Percentiles rank a stretch among this genome's conserved stretches.
Evolutionary conservation across 73 alveolate species (phyloP).

Genomic region (Stentor coeruleus): DNA sequence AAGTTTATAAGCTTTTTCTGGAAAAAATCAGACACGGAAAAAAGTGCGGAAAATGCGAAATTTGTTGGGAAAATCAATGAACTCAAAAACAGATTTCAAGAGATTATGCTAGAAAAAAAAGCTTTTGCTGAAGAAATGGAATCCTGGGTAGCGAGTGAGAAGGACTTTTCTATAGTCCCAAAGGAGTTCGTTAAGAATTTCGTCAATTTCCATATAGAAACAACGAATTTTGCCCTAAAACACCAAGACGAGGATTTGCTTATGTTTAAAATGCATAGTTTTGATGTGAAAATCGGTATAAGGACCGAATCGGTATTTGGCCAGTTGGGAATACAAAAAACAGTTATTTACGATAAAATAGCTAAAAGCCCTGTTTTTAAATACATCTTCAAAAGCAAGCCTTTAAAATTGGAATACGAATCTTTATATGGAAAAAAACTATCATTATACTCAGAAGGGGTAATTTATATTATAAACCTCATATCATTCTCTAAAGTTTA

Average conservation of each 20-base stretch:
- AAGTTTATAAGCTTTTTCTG: neutral
- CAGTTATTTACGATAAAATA: neutral
- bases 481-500: neutral
- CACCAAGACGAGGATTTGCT: neutral
- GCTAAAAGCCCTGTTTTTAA: neutral
- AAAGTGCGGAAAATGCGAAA: neutral
- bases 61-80: neutral
- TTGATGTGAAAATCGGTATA: neutral
- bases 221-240: neutral
- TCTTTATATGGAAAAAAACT: neutral
- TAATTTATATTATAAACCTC: neutral
- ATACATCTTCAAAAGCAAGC: neutral
- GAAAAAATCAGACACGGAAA: neutral
- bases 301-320: neutral
- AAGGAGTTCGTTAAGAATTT: neutral
- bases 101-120: conserved; percentile 11
- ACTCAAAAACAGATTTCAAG: neutral
- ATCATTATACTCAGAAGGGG: conserved; percentile 2
- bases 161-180: neutral
- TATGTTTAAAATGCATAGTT: neutral
- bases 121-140: neutral
- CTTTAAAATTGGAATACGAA: neutral
- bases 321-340: neutral
- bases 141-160: neutral
- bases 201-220: neutral